A percentile compares a stretch with the other conserved stretches of the same genome.
Evolutionary conservation across 257 asterid species (phyloP).

Genomic region (Plantago elongata): DNA sequence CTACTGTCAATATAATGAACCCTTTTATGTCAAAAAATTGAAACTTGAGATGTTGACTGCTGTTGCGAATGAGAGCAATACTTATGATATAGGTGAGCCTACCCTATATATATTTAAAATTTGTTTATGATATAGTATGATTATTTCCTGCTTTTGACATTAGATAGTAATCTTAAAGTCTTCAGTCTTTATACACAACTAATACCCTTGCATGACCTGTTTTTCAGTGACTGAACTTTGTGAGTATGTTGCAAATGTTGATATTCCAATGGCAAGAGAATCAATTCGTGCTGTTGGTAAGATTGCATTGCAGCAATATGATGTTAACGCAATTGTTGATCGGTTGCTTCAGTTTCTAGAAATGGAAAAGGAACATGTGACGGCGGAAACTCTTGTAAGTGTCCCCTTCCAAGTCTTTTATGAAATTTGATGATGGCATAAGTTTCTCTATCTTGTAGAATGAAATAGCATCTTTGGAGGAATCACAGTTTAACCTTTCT

Average conservation of each 20-base stretch:
- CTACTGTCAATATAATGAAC: constrained; percentile 96
- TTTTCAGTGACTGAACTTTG: constrained; percentile 93
- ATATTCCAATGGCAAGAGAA: constrained; percentile 97
- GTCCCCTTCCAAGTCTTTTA: constrained; percentile 11
- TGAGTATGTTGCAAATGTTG: constrained; percentile 98
- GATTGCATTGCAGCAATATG: constrained; percentile 96
- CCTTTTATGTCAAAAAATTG: constrained; percentile 94
- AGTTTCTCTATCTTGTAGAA: constrained; percentile 5
- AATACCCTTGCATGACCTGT: constrained; percentile 26
- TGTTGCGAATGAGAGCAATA: constrained; percentile 97
- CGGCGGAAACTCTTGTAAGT: constrained; percentile 96
- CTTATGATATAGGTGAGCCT: constrained; percentile 86
- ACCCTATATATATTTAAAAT: constrained; percentile 11
- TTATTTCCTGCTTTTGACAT: too few relatives aligned
- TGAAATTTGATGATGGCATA: constrained; percentile 12
- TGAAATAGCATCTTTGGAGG: constrained; percentile 13
- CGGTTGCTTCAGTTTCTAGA: constrained; percentile 97
- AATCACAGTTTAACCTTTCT: constrained; percentile 20
- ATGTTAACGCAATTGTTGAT: constrained; percentile 98
- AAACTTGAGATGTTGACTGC: constrained; percentile 99
- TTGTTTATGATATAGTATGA: too few relatives aligned
- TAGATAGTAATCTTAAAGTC: neutral
- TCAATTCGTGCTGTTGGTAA: constrained; percentile 99
- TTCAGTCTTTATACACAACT: constrained; percentile 8
- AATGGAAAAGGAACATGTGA: constrained; percentile 98